Conservation (phyloP, 139 green algal species). For the Pedinophyceae sp. region DNA sequence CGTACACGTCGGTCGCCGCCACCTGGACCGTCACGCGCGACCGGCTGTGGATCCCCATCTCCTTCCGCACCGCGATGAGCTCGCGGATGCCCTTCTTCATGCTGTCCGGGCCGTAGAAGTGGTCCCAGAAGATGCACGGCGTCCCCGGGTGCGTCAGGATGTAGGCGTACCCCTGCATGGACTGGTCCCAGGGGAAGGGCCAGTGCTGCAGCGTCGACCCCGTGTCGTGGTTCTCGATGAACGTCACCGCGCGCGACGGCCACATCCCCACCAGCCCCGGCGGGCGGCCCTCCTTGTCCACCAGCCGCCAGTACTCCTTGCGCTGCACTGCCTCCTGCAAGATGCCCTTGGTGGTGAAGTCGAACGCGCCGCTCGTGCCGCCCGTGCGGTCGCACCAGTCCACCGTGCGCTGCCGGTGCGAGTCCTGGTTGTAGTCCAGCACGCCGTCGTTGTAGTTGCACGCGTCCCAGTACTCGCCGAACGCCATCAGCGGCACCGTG, state of each 20-base stretch:
- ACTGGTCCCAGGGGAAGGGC: conserved; percentile 35
- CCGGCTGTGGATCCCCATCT: conserved; percentile 46
- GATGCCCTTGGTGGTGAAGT: conserved; percentile 91
- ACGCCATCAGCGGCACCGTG: conserved; percentile 67
- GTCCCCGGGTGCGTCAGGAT: conserved; percentile 85
- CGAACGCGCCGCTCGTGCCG: conserved; percentile 75
- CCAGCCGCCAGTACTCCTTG: conserved; percentile 88
- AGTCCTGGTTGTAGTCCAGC: conserved; percentile 93
- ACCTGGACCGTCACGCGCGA: conserved; percentile 15
- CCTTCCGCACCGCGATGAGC: conserved; percentile 54
- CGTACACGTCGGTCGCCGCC: conserved; percentile 51
- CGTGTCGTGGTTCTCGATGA: conserved; percentile 95
- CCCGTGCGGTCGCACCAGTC: conserved; percentile 84
- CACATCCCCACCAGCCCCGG: conserved; percentile 78
- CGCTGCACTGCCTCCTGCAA: conserved; percentile 75
- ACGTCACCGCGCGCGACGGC: conserved; percentile 83
- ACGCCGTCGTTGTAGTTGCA: conserved; percentile 34
- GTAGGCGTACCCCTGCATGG: conserved; percentile 79
- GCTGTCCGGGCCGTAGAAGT: conserved; percentile 37
- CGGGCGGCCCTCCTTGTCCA: conserved; percentile 56
- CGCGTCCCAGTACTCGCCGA: conserved; percentile 92
- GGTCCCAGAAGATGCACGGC: conserved; percentile 79
- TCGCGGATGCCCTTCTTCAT: conserved; percentile 45
- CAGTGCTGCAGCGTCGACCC: conserved; percentile 17
- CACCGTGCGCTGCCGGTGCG: conserved; percentile 73